Evolutionary conservation across 1,284 basidiomycete genomes (phyloP), one percentile per base, ranked within the genome.

Genomic region (Sutorius eximius): DNA sequence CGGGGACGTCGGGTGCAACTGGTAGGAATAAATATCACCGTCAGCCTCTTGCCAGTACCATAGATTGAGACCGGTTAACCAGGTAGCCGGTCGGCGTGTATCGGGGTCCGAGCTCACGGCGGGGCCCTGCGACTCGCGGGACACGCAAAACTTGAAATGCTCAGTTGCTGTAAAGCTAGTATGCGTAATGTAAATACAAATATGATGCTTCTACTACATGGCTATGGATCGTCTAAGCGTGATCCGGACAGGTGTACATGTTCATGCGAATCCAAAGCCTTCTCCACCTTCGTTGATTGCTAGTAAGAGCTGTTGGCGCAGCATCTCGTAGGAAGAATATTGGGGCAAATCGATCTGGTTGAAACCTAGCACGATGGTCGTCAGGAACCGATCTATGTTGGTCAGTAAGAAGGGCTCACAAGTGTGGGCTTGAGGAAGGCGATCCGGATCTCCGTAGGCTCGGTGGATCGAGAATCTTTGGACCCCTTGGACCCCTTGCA

Each of bases 381-480:
- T 62, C 24, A 62, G 38, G 11, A 46, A 49, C 45, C 8, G 36
- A 22, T 58, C 60, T 49, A 36, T 59, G 59, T 20, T 41, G 47
- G 42, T 47, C 38, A 9, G 27, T n/a, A 29, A 49, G 3, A 54
- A 16, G 15, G 37, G 66, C 82, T 67, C 71, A 91, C 93, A 96
- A 45, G 93, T 96, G 71, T 96, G 94, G 40, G 93, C 93, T 64
- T 93, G 91, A 40, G 93, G 93, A 58, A 95, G 78, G 52, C 92
- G 82, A 68, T 94, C 89, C 3, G 87, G 76, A 58, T 89, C 87
- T n/a, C 91, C 91, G 61, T 93, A 93, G 37, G 91, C 91, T 65
- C 89, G 87, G 73, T 98, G 95, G 59, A 99, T 97, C 49, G 95
- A 97, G 78, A 99, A 98, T 60, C 91, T 85, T 70, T 98, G 97